phyloP scores from a whole-genome alignment of 2,329 filamentous ascomycete genomes.

The Penicillium sp. region DNA sequence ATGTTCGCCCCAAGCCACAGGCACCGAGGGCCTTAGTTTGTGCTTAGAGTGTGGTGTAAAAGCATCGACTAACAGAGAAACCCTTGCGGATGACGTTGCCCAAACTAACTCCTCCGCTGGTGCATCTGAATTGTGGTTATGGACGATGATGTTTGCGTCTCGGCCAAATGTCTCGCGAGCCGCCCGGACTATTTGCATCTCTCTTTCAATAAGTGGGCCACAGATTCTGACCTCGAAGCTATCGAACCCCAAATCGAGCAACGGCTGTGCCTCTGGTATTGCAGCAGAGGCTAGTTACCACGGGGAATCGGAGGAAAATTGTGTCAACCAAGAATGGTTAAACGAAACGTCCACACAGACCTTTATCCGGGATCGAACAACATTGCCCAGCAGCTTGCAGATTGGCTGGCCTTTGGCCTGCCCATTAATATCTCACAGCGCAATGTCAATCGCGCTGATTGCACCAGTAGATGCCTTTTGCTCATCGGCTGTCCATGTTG shows the following conservation, averaged over 20 bases:
- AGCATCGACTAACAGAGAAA: neutral
- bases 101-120: neutral
- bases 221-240: fast-evolving
- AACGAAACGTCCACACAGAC: neutral
- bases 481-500: fast-evolving
- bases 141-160: neutral
- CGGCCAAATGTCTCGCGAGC: neutral
- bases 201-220: neutral
- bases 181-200: no score
- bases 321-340: fast-evolving
- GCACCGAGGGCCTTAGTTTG: neutral
- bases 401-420: neutral
- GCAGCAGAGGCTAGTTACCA: neutral
- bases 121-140: neutral
- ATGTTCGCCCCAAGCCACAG: neutral
- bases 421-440: neutral
- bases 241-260: neutral
- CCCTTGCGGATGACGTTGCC: neutral
- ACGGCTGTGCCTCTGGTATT: neutral
- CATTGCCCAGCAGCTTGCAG: neutral
- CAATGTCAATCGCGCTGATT: neutral
- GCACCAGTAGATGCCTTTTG: neutral
- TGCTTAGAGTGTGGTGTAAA: neutral
- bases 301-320: neutral
- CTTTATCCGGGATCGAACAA: neutral